Base-by-base conservation (phyloP, 768 basidiomycete species). In the Lepiota venenata region DNA sequence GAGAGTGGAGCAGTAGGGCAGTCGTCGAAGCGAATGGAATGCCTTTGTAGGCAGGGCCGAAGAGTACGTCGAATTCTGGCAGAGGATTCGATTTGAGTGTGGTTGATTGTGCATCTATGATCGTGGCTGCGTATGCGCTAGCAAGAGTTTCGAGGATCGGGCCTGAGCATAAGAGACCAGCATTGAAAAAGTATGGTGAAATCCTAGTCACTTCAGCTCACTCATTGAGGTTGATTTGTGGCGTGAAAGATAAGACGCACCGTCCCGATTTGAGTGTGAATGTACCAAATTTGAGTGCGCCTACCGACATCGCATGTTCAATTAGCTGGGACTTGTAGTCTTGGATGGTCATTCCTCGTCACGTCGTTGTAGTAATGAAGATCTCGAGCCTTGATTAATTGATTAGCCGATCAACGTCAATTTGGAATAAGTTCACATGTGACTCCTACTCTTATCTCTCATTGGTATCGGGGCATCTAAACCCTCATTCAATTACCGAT, bases 151-250 rank as follows among this genome's bases (percentile, higher is more conserved):
- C 71, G 44, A 98, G 82, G 37, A 96, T 84, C 0, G 87, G 82
- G 0, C 94, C 93, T 2, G 87, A 84, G 66, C 84, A 90, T 60
- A 99, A 78, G 18, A 93, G 79, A 10, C 92, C 92, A 2, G 94
- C 93, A 64, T 98, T 98, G 79, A 98, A 94, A 70, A 98, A 99
- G 73, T 98, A 98, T 1, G 96, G 97, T 7, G 96, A 99, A 50
- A 80, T 73, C 38, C 92, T 91, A 69, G 2, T 18, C 4, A n/a
- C 50, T 18, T 40, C 53, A 46, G 39, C 14, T 48, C 47, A 52
- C 36, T 58, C 50, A 11, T 42, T n/a, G 35, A 41, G 47, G 50
- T 25, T 25, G 15, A 36, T 32, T 42, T 18, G 47, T 10, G 37
- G 43, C 36, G 22, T 54, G 48, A 25, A 15, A 40, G 41, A 51